Evolutionary conservation across 768 basidiomycete genomes (phyloP), one percentile per base, ranked within the genome.

Genomic region (Arthromyces matolae): DNA sequence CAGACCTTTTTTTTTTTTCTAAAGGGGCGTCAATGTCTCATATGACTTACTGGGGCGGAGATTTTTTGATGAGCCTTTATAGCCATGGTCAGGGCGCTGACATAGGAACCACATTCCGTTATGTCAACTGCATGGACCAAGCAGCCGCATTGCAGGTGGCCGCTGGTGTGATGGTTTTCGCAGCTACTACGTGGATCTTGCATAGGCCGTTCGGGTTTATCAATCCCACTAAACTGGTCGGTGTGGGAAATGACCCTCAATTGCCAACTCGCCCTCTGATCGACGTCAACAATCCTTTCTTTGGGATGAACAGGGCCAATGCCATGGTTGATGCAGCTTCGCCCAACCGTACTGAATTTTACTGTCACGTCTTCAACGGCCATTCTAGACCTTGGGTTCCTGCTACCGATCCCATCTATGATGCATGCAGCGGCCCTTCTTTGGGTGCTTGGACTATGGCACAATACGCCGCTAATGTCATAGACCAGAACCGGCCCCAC

Each of bases 251-350:
- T 16, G 8, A 16, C 16, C 10, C 29, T 8, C 29, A 8, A 8
- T 31, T 31, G 10, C 9, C 4, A 18, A 16, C 5, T 12, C 8
- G 13, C 16, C 3, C 10, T 12, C 12, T 23, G 13, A 34, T 44
- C 3, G 10, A 44, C 19, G 32, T 44, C 42, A 44, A 44, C 32
- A 44, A 44, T 34, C 42, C 42, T 44, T 44, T 44, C 42, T 44
- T 44, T 24, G 42, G 14, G 3, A 23, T 8, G 6, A 13, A 5
- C 16, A 7, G 3, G 10, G 24, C 10, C 7, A 4, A 7, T 1
- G 25, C 42, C 32, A 13, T 3, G 3, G 41, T 29, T 16, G n/a
- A 42, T 29, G 8, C n/a, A 23, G 8, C 25, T n/a, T 6, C 5
- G 4, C 19, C 31, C 3, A 8, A 13, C 6, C 18, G 41, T 12